Conservation (phyloP, 495 filamentous ascomycete genomes). For the Trichoderma reesei region DNA sequence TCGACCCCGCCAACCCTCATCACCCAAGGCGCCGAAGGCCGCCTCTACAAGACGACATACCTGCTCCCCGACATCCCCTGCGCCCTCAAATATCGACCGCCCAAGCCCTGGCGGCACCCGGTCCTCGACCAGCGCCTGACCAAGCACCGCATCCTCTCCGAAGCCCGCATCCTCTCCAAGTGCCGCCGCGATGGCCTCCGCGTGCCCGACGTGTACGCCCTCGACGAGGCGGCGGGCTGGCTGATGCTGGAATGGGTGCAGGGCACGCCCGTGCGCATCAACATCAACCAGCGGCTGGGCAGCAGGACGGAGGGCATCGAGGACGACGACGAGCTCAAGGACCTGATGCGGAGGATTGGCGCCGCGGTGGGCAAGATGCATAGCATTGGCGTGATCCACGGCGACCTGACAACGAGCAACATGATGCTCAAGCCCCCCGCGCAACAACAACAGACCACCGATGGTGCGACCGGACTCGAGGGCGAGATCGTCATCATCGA, state of each 20-base stretch:
- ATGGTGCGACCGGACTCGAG: constrained; percentile 20
- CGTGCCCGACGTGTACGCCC: constrained; percentile 66
- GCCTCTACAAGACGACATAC: constrained; percentile 80
- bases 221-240: constrained; percentile 71
- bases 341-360: constrained; percentile 65
- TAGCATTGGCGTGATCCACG: constrained; percentile 74
- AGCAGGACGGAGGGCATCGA: constrained; percentile 24
- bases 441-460: constrained; percentile 7
- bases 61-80: constrained; percentile 57
- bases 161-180: constrained; percentile 73
- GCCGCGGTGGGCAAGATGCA: constrained; percentile 70
- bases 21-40: constrained; percentile 89
- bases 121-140: constrained; percentile 81
- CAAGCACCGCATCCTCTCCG: constrained; percentile 71
- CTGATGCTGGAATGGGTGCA: constrained; percentile 85
- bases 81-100: constrained; percentile 86
- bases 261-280: constrained; percentile 56
- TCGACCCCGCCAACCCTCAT: constrained; percentile 52
- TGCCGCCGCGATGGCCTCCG: constrained; percentile 64
- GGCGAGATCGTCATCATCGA: constrained; percentile 89
- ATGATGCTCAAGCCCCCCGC: constrained; percentile 60
- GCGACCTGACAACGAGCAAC: constrained; percentile 96
- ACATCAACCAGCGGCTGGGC: constrained; percentile 54
- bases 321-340: constrained; percentile 28
- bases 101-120: constrained; percentile 88